These are phyloP conservation scores for Grigorovia yakushimaensis DNA, from an alignment of 805 yeast genomes.

Conservation along the genomic window DNA sequence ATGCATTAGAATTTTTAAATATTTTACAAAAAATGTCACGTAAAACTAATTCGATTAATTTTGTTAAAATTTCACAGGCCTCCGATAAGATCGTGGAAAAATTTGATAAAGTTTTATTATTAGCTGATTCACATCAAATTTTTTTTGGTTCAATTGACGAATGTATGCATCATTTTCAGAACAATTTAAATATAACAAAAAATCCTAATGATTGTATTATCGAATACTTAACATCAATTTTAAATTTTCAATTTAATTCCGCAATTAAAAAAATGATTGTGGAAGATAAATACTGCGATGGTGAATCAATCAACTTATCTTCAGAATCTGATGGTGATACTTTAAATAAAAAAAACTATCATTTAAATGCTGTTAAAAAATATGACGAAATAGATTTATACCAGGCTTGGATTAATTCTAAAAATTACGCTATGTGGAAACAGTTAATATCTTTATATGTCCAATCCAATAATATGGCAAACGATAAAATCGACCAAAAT, in stretches of 20 bases:
- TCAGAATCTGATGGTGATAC: too few species aligned
- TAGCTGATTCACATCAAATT: constrained; percentile 39
- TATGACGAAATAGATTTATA: constrained; percentile 35
- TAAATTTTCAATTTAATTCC: constrained; percentile 35
- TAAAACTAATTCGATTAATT: constrained; percentile 32
- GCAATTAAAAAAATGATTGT: constrained; percentile 1
- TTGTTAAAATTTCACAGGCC: constrained; percentile 41
- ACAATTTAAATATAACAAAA: constrained; percentile 39
- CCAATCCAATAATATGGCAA: constrained; percentile 1
- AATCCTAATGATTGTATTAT: constrained; percentile 51
- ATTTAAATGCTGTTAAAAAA: not conserved
- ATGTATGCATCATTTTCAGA: constrained; percentile 39
- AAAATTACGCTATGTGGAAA: constrained; percentile 16
- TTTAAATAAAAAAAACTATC: too few species aligned
- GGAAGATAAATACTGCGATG: constrained; percentile 36
- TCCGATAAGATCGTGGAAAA: constrained; percentile 39
- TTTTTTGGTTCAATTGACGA: constrained; percentile 35
- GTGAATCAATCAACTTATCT: not conserved
- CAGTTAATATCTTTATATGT: not conserved
- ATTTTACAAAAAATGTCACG: constrained; percentile 35
- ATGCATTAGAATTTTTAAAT: constrained; percentile 38
- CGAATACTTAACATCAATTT: constrained; percentile 52
- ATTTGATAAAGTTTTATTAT: constrained; percentile 38
- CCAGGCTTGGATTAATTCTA: constrained; percentile 26
- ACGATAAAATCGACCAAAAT: constrained; percentile 16